These are phyloP conservation scores for Malassezia furfur DNA, from an alignment of 1,284 basidiomycete species.

Conservation along the genomic window DNA sequence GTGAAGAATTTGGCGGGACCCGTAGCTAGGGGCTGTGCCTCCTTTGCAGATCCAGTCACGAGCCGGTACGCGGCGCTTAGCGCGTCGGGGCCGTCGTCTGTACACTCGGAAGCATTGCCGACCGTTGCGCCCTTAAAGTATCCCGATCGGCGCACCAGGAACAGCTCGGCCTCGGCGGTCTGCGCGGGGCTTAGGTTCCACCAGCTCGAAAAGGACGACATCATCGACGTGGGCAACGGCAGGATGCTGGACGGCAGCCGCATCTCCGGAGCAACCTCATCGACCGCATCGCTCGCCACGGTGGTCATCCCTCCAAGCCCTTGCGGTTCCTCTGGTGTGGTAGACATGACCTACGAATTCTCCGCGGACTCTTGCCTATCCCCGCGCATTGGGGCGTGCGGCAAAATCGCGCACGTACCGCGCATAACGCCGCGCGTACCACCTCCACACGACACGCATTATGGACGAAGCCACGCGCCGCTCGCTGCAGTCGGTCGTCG, in stretches of 20 bases:
- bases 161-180: constrained; percentile 33
- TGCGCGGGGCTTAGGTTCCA: constrained; percentile 23
- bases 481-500: constrained; percentile 6
- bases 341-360: too few relatives aligned
- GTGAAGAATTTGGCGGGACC: constrained; percentile 8
- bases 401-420: not conserved
- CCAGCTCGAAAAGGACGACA: constrained; percentile 31
- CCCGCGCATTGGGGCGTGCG: not conserved
- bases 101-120: constrained; percentile 24
- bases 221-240: constrained; percentile 30
- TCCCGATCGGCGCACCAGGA: constrained; percentile 26
- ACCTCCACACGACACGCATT: not conserved
- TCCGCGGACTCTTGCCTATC: not conserved
- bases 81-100: constrained; percentile 14
- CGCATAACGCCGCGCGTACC: not conserved
- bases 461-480: constrained; percentile 5
- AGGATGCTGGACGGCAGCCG: constrained; percentile 12
- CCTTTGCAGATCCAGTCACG: constrained; percentile 14
- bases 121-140: constrained; percentile 31
- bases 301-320: not conserved
- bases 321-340: too few relatives aligned
- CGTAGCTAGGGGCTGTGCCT: not conserved
- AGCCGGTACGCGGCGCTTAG: constrained; percentile 24
- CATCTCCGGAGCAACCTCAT: not conserved
- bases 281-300: not conserved